Evolutionary conservation across 148 eudicot species (phyloP).

Genomic region (Cornus kousa): DNA sequence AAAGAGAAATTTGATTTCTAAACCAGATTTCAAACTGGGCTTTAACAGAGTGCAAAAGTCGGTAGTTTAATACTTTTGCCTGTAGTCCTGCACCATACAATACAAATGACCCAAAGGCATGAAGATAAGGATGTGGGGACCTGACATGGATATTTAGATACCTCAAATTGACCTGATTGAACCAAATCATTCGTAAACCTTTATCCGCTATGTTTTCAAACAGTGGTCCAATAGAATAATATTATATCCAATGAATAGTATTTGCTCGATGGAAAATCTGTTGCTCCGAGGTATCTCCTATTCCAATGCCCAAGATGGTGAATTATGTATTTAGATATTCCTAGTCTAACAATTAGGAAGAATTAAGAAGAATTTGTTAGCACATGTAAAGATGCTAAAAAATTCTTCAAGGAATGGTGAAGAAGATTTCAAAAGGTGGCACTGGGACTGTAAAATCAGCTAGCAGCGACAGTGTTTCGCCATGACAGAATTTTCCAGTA

Average conservation of each 20-base stretch:
- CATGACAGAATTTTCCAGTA: too few relatives aligned
- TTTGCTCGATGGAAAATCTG: background rate
- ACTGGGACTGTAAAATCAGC: background rate
- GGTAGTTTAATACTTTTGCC: background rate
- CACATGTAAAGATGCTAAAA: background rate
- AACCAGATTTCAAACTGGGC: background rate
- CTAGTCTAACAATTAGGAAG: background rate
- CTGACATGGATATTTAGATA: conserved; percentile 7
- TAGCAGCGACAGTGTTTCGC: background rate
- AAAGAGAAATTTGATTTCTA: background rate
- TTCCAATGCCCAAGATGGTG: background rate
- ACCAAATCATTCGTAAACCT: conserved; percentile 9
- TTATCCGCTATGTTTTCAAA: background rate
- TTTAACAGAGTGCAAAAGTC: background rate
- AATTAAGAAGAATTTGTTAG: background rate
- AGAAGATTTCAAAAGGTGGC: background rate
- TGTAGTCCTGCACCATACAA: background rate
- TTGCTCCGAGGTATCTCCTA: background rate
- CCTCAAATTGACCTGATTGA: conserved; percentile 11
- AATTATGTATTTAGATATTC: background rate
- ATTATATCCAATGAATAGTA: background rate
- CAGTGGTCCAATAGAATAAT: background rate
- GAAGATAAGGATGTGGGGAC: conserved; percentile 10
- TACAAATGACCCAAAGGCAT: background rate
- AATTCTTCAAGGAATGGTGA: background rate